These are phyloP conservation scores for Chalciporus sphaerocephalus DNA, from an alignment of 768 basidiomycete genomes.

Conservation along the genomic window DNA sequence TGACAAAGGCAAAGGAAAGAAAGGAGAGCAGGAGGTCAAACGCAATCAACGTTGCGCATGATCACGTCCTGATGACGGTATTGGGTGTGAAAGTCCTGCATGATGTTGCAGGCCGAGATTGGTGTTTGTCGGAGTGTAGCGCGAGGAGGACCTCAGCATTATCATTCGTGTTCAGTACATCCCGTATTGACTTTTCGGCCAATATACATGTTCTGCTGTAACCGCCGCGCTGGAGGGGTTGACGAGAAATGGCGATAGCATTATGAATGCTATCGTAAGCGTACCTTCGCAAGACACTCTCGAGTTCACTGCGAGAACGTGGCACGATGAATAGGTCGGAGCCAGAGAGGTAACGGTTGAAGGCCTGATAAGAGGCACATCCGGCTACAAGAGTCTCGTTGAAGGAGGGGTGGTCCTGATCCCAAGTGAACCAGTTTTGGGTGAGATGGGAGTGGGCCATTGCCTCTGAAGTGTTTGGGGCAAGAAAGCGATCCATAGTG, in stretches of 20 bases:
- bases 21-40: conserved; percentile 7
- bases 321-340: conserved; percentile 71
- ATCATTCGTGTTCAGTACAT: conserved; percentile 65
- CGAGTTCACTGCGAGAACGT: conserved; percentile 58
- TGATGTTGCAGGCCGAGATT: conserved; percentile 11
- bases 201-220: conserved; percentile 60
- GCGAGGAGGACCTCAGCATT: conserved; percentile 62
- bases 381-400: conserved; percentile 72
- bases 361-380: conserved; percentile 76
- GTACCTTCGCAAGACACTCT: conserved; percentile 72
- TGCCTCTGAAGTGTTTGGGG: conserved; percentile 72
- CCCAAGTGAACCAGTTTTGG: conserved; percentile 67
- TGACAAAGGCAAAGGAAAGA: conserved; percentile 4
- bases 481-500: conserved; percentile 65
- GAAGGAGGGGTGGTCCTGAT: conserved; percentile 62
- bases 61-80: conserved; percentile 26
- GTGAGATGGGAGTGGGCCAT: conserved; percentile 62
- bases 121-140: conserved; percentile 44
- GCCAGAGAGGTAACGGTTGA: conserved; percentile 68
- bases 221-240: conserved; percentile 53
- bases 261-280: conserved; percentile 81
- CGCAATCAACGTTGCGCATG: not conserved
- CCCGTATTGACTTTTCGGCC: conserved; percentile 64
- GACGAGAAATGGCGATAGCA: conserved; percentile 65
- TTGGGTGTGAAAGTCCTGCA: conserved; percentile 13